phyloP scores from a whole-genome alignment of 768 basidiomycete genomes.

The Collybia sordida region DNA sequence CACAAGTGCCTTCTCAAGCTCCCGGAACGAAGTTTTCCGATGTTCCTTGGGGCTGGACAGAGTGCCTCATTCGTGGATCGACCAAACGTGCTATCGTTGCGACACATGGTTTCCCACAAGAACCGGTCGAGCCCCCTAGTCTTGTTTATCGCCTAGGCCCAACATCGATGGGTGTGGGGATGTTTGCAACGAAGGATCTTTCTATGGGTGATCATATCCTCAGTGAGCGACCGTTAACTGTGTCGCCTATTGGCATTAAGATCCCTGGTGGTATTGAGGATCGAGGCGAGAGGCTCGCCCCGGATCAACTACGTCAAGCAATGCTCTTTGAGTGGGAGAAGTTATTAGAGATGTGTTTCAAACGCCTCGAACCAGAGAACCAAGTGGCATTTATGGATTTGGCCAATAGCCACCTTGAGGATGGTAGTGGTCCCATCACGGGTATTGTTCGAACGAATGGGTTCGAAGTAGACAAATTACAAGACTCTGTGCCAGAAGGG shows the following conservation, averaged over 20 bases:
- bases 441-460: slow-evolving; percentile 36
- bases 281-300: slow-evolving; percentile 5
- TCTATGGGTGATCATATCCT: slow-evolving; percentile 20
- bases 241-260: slow-evolving; percentile 16
- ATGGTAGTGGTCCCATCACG: slow-evolving; percentile 31
- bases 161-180: slow-evolving; percentile 16
- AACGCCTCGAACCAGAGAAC: slow-evolving; percentile 21
- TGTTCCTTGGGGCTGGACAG: slow-evolving; percentile 11
- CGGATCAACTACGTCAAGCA: slow-evolving; percentile 4
- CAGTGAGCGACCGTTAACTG: slow-evolving; percentile 18
- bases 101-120: slow-evolving; percentile 10
- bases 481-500: slow-evolving; percentile 16
- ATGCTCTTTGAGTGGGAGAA: slow-evolving; percentile 18
- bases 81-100: slow-evolving; percentile 6
- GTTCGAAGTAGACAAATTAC: slow-evolving; percentile 17
- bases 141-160: slow-evolving; percentile 13
- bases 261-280: slow-evolving; percentile 9
- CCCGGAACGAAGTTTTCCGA: not conserved
- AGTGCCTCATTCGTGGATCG: slow-evolving; percentile 14
- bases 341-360: slow-evolving; percentile 18
- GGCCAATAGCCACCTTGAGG: slow-evolving; percentile 26
- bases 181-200: slow-evolving; percentile 21
- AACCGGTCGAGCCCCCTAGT: slow-evolving; percentile 7
- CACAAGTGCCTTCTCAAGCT: slow-evolving; percentile 4
- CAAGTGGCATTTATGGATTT: slow-evolving; percentile 29